These are phyloP conservation scores for Cryptococcus sp. DNA, from an alignment of 1,284 basidiomycete species.

Conservation along the genomic window DNA sequence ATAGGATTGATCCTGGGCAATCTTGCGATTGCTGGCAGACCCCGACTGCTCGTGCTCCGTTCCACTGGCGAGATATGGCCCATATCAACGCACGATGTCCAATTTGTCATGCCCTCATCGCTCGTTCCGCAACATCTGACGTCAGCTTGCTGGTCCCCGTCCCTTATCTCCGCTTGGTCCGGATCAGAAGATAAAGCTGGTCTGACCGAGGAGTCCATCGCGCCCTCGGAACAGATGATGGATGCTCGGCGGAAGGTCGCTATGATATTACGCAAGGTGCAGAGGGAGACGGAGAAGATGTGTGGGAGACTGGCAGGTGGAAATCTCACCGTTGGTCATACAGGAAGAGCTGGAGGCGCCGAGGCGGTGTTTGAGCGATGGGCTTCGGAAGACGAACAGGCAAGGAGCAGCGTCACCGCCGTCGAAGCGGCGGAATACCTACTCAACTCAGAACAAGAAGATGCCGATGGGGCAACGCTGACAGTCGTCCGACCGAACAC, in stretches of 20 bases:
- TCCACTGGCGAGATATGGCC: slow-evolving; percentile 47
- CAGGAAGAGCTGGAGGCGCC: slow-evolving; percentile 31
- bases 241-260: slow-evolving; percentile 39
- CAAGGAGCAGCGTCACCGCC: slow-evolving; percentile 29
- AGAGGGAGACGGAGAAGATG: slow-evolving; percentile 47
- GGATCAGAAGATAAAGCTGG: slow-evolving; percentile 17
- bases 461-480: slow-evolving; percentile 3
- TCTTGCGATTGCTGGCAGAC: slow-evolving; percentile 28
- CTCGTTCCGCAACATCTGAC: slow-evolving; percentile 28
- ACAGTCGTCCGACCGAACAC: slow-evolving; percentile 28
- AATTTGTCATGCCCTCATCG: slow-evolving; percentile 47
- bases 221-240: slow-evolving; percentile 28
- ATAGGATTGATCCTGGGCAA: slow-evolving; percentile 44
- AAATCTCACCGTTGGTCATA: background rate
- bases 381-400: slow-evolving; percentile 11
- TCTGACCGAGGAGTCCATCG: slow-evolving; percentile 14
- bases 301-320: slow-evolving; percentile 24
- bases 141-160: slow-evolving; percentile 32
- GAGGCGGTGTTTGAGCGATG: slow-evolving; percentile 40
- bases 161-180: slow-evolving; percentile 30
- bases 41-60: slow-evolving; percentile 40
- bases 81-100: slow-evolving; percentile 44
- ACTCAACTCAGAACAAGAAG: slow-evolving; percentile 19
- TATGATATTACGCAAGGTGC: slow-evolving; percentile 38
- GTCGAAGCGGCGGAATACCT: slow-evolving; percentile 37